Conservation (phyloP, 257 asterid genomes). For the Henckelia pumila region DNA sequence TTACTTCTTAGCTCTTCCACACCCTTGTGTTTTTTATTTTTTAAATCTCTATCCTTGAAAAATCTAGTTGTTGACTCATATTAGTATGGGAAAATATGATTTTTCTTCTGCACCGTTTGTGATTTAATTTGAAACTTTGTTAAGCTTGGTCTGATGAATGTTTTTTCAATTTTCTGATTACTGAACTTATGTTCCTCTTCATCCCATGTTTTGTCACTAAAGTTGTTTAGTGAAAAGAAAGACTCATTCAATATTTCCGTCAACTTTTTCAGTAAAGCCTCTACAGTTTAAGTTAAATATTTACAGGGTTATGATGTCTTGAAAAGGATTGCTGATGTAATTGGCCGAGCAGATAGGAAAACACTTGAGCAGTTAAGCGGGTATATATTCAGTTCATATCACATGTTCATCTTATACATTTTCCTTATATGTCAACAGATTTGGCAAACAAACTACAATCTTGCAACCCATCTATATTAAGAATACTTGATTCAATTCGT, state of each 20-base stretch:
- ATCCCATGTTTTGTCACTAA: not conserved
- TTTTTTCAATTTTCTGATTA: constrained; percentile 13
- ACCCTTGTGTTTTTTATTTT: no score
- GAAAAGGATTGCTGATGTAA: constrained; percentile 80
- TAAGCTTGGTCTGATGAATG: constrained; percentile 1
- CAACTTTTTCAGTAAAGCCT: constrained; percentile 17
- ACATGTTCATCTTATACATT: constrained; percentile 8
- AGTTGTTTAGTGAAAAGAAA: constrained; percentile 11
- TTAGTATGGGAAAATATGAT: not conserved
- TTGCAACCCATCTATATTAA: constrained; percentile 14
- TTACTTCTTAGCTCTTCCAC: constrained; percentile 5
- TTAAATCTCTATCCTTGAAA: not conserved
- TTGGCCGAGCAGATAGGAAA: constrained; percentile 55
- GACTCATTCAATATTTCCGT: constrained; percentile 2
- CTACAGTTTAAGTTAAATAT: constrained; percentile 21
- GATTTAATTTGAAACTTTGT: constrained; percentile 9
- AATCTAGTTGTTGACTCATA: no score
- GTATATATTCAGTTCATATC: constrained; percentile 28
- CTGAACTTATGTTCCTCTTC: constrained; percentile 11
- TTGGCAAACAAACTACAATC: constrained; percentile 4
- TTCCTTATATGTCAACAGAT: not conserved
- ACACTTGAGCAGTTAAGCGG: constrained; percentile 81
- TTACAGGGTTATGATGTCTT: constrained; percentile 80
- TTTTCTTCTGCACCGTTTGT: constrained; percentile 8
- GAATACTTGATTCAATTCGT: not conserved